These are phyloP conservation scores for Medicago lupulina DNA, from an alignment of 306 rosid species.

Conservation along the genomic window DNA sequence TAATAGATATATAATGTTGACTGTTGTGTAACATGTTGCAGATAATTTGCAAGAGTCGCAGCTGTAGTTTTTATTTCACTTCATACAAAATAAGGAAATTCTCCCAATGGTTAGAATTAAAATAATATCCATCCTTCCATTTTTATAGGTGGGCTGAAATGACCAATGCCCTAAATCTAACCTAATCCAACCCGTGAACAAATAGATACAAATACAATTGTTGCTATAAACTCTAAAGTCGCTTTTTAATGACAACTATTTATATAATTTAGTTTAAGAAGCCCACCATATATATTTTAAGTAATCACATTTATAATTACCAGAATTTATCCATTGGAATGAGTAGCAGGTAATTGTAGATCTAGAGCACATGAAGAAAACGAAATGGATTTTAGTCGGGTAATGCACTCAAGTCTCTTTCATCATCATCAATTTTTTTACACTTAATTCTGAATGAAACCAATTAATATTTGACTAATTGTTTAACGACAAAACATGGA, in stretches of 20 bases:
- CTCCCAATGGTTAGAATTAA: background rate
- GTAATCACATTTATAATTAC: background rate
- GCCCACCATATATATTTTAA: background rate
- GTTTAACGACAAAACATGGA: slow-evolving; percentile 19
- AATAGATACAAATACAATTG: background rate
- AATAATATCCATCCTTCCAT: background rate
- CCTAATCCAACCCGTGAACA: slow-evolving; percentile 2
- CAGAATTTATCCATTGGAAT: background rate
- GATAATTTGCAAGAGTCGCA: background rate
- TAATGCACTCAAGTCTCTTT: slow-evolving; percentile 23
- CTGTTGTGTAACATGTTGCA: too few relatives aligned
- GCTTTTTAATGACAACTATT: background rate
- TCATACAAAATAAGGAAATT: background rate
- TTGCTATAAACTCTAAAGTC: background rate
- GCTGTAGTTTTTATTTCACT: background rate
- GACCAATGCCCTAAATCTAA: background rate
- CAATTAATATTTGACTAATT: slow-evolving; percentile 32
- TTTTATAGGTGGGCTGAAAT: background rate
- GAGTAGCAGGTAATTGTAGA: background rate
- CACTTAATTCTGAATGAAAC: slow-evolving; percentile 15
- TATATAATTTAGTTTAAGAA: background rate
- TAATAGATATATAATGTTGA: too few relatives aligned
- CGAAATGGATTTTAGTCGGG: background rate
- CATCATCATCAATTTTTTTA: background rate
- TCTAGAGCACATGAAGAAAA: background rate